Base-by-base conservation (phyloP, 2,329 filamentous ascomycete genomes). In the Phialemoniopsis sp. region DNA sequence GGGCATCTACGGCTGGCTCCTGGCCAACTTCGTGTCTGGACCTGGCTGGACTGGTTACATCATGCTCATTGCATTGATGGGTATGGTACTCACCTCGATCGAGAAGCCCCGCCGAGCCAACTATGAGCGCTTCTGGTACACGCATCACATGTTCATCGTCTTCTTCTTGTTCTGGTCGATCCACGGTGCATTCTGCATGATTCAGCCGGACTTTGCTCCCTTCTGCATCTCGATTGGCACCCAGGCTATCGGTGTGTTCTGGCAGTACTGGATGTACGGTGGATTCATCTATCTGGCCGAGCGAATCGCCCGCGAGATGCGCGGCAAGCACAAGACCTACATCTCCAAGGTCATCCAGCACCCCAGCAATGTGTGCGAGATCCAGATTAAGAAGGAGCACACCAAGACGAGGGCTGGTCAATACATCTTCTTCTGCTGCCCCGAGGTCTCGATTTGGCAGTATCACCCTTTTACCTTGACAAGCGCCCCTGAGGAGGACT, bases 121-220 rank as follows among this genome's bases (percentile, higher is more conserved):
- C 67, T 91, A 88, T 59, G 87, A 91, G 62, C 84, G 87, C 18
- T 94, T 93, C 72, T 94, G 88, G 87, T 90, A 89, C 62, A 88
- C 85, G 2, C 87, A 94, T 64, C 88, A 93, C 67, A 77, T 93
- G 59, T 93, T 93, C 60, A 79, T 91, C 62, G 56, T 91, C 47
- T 93, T 93, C 74, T 93, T 93, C 69, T 72, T 91, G 51, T 90
- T 93, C 72, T 93, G 87, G 87, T 82, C 87, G n/a, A 77, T 91
- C 53, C 88, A 94, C 63, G 88, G 87, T 42, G 85, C 85, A 18
- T 93, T 89, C 68, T 91, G 88, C 64, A 91, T 93, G 87, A 91
- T 91, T 55, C 87, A 88, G 62, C 82, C 87, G 38, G 87, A 93
- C 58, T 78, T 85, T 46, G 83, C 84, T 6, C 87, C 87, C 2